These are phyloP conservation scores for Hypoxylon sp. DNA, from an alignment of 2,329 filamentous ascomycete species.

Conservation along the genomic window DNA sequence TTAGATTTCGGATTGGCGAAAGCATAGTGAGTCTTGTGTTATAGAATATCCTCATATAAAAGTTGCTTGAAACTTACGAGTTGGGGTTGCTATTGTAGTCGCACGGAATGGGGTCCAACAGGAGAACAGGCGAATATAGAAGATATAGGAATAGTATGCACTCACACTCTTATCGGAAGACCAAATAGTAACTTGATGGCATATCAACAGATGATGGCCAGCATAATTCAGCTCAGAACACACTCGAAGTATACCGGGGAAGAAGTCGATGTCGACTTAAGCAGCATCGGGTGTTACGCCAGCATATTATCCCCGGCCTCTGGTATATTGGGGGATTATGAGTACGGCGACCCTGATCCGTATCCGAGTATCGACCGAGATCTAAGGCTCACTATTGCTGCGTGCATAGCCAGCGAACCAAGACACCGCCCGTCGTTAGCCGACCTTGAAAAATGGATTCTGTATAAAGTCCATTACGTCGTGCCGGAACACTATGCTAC, in stretches of 20 bases:
- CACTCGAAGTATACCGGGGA: constrained; percentile 14
- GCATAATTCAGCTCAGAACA: constrained; percentile 7
- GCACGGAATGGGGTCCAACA: neutral
- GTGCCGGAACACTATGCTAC: neutral
- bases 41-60: too few species aligned
- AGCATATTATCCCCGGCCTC: constrained; percentile 7
- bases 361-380: constrained; percentile 2
- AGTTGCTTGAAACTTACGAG: too few species aligned
- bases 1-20: constrained; percentile 8
- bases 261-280: constrained; percentile 18
- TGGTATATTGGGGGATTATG: constrained; percentile 9
- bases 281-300: neutral
- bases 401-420: constrained; percentile 20
- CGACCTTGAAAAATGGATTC: constrained; percentile 1
- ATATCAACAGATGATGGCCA: constrained; percentile 25
- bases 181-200: too few species aligned
- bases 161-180: too few species aligned
- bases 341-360: constrained; percentile 10
- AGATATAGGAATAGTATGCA: constrained; percentile 23
- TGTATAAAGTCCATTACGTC: neutral
- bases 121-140: constrained; percentile 5
- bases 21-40: neutral
- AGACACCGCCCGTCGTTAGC: constrained; percentile 5
- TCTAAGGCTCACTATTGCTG: constrained; percentile 15
- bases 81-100: too few species aligned